Evolutionary conservation across 2,329 filamentous ascomycete species (phyloP), one percentile per base, ranked within the genome.

Genomic region (Sclerotinia sclerotiorum): DNA sequence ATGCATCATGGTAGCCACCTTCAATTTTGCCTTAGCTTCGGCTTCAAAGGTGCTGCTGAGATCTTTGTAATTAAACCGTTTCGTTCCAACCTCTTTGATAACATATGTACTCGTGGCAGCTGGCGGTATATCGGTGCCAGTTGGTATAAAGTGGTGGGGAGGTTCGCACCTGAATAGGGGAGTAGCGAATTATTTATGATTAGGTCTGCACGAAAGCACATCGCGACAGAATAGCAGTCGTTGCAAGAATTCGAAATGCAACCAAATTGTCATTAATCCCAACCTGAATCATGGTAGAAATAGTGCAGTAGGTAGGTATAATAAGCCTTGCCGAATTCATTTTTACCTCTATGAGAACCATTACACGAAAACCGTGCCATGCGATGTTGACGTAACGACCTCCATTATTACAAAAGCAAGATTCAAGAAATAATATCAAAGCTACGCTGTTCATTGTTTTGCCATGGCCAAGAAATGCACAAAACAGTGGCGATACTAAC

Each of bases 21-120:
- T 61, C 42, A n/a, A 61, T 61, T 61, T 61, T 61, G 6, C 42
- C 58, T 27, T 49, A 19, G 58, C 58, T 17, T 44, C 42, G 13
- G 13, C 58, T 10, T 27, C 58, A 48, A 19, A 61, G n/a, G 10
- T 61, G 5, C 19, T 32, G 13, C 21, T 49, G 11, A 27, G 49
- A 19, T 49, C 58, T 1, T 61, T 27, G 19, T 32, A 61, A 2
- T 19, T 15, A 3, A 10, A 46, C 15, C 35, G 42, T 15, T 8
- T 19, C 13, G 57, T 61, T 61, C 58, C 58, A 11, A 49, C 8
- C 19, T 15, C 35, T 21, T 61, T 61, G 13, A 46, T 17, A 11
- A 27, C 29, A 61, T 27, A 49, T 61, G 24, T 7, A 61, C 49
- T 58, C 6, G 27, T 61, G 19, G 58, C 42, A 21, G 10, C 39